phyloP scores from a whole-genome alignment of 169 alveolate species.

The Plasmodium reichenowi region DNA sequence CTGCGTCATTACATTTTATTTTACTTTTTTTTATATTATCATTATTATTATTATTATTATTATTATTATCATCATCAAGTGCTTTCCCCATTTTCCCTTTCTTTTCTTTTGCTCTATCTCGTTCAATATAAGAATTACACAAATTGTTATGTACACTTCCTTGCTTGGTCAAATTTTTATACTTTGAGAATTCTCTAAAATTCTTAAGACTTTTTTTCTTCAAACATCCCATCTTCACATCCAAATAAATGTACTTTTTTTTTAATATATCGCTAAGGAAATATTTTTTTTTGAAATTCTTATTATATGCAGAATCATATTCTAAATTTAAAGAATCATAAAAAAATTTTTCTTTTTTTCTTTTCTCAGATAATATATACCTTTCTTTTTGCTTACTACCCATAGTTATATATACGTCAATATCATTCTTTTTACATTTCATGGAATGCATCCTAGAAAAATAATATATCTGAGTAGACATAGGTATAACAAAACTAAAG shows the following conservation, averaged over 20 bases:
- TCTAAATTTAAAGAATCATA: constrained; percentile 53
- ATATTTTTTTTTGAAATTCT: constrained; percentile 23
- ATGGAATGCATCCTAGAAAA: constrained; percentile 58
- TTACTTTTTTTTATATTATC: not conserved
- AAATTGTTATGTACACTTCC: not conserved
- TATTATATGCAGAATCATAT: constrained; percentile 11
- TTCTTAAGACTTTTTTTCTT: not conserved
- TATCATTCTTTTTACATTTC: constrained; percentile 1
- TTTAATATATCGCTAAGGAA: constrained; percentile 33
- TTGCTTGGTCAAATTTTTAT: constrained; percentile 5
- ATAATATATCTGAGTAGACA: constrained; percentile 45
- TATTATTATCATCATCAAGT: not conserved
- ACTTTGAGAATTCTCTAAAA: constrained; percentile 24
- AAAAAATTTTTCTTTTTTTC: constrained; percentile 50
- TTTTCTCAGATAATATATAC: constrained; percentile 9
- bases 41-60: not conserved
- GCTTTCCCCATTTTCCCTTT: not conserved
- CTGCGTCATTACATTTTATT: too few species aligned
- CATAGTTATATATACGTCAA: constrained; percentile 11
- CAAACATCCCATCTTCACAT: constrained; percentile 33
- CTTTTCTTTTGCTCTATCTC: not conserved
- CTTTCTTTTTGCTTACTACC: constrained; percentile 16
- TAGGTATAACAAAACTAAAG: constrained; percentile 32
- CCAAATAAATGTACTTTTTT: constrained; percentile 44
- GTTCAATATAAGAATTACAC: not conserved